Conservation (phyloP, 2,329 filamentous ascomycete genomes). For the Talaromyces amestolkiae region DNA sequence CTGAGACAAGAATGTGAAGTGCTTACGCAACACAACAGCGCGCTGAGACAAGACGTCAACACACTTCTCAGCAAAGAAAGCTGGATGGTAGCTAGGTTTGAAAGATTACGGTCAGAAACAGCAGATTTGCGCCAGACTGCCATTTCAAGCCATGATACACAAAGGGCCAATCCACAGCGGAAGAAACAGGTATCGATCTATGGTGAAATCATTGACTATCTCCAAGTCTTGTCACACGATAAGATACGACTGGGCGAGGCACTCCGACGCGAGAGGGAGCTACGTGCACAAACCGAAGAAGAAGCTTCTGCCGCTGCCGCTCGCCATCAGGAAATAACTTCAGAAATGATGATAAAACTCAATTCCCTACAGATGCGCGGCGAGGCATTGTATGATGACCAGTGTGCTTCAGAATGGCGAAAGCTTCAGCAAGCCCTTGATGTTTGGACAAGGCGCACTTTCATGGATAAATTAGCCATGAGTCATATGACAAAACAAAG, state of each 20-base stretch:
- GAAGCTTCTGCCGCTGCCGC: background rate
- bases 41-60: too few species aligned
- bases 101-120: too few species aligned
- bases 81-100: too few species aligned
- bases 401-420: conserved; percentile 17
- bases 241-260: background rate
- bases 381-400: conserved; percentile 21
- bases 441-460: conserved; percentile 22
- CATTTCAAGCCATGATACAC: too few species aligned
- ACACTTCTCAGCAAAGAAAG: too few species aligned
- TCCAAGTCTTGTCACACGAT: background rate
- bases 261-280: background rate
- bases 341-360: background rate
- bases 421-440: conserved; percentile 19
- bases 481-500: background rate
- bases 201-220: background rate
- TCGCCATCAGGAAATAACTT: background rate
- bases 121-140: too few species aligned
- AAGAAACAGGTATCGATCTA: background rate
- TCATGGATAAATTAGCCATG: background rate
- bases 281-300: background rate
- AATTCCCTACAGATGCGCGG: background rate
- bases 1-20: too few species aligned
- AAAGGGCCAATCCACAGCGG: too few species aligned
- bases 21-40: too few species aligned